Evolutionary conservation across 1,284 basidiomycete species (phyloP), one percentile per base, ranked within the genome.

Genomic region (Omphalotus olearius): DNA sequence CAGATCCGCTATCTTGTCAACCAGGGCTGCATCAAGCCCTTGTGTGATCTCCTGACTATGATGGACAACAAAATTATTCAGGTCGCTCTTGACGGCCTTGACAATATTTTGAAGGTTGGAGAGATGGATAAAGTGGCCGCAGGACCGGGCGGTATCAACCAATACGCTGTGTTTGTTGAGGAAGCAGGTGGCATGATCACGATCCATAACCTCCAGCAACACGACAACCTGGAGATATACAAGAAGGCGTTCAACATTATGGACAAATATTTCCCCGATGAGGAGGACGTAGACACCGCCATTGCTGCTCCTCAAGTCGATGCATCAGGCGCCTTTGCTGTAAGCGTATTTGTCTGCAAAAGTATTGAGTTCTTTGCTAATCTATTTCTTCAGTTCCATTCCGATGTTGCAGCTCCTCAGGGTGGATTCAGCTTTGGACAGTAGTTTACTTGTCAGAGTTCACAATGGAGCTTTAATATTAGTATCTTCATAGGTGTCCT

Each of bases 11-110:
- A 99, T 72, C 90, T 99, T 53, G 97, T 99, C 56, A 80, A 83
- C 25, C 96, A 99, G 69, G 97, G 97, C 41, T 98, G 95, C 76
- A 98, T 99, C 75, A 98, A 98, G 74, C 97, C 97, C 18, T 79
- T 99, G 49, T 99, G 97, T 67, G 96, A 99, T 65, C 76, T 99
- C 41, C 79, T 99, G 51, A 88, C 85, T 42, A 95, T 93, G 75
- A 95, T 98, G 91, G 97, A 99, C 75, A 99, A 99, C 83, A 99
- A 99, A 78, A 98, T 99, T 64, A 99, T 99, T 62, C 97, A 99
- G 73, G 93, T 97, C 43, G 89, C 89, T 18, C 83, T 99, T 41
- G 96, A 99, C 67, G 97, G 97, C 52, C 80, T 99, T 47, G 97
- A 99, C 73, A 99, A 99, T 72, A 95, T 99, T 62, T 76, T 99